Conservation (phyloP, 441 rosid species). For the Sinapis alba region DNA sequence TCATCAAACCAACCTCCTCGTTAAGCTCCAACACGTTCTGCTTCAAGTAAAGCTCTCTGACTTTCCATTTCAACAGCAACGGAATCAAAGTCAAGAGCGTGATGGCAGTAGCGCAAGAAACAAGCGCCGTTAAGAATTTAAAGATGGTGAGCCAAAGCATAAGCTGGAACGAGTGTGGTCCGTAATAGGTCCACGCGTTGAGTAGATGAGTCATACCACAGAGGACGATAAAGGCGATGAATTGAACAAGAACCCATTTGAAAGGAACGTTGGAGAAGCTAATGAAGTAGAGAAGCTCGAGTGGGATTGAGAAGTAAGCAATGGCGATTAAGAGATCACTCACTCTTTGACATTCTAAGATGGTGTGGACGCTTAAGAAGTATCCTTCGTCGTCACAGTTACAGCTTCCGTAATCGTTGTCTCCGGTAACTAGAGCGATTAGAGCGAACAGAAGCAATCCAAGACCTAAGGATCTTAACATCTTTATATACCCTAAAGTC, state of each 20-base stretch:
- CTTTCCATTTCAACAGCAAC: constrained; percentile 65
- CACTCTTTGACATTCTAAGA: constrained; percentile 68
- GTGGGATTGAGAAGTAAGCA: constrained; percentile 77
- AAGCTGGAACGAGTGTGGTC: constrained; percentile 71
- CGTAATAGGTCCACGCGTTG: constrained; percentile 72
- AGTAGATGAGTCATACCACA: constrained; percentile 78
- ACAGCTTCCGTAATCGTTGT: constrained; percentile 48
- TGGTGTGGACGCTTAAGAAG: constrained; percentile 51
- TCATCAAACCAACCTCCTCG: constrained; percentile 80
- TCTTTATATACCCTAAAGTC: constrained; percentile 33
- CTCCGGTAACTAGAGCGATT: constrained; percentile 46
- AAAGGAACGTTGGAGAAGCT: constrained; percentile 74
- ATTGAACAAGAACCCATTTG: constrained; percentile 76
- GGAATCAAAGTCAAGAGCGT: constrained; percentile 74
- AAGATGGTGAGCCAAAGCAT: constrained; percentile 67
- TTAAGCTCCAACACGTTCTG: constrained; percentile 73
- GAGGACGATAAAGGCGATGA: constrained; percentile 73
- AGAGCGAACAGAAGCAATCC: constrained; percentile 49
- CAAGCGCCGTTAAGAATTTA: constrained; percentile 67
- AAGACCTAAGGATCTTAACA: constrained; percentile 59
- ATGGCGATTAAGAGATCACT: constrained; percentile 77
- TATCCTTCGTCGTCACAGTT: constrained; percentile 73
- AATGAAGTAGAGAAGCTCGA: constrained; percentile 76
- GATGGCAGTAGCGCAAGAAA: constrained; percentile 72
- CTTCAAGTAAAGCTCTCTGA: constrained; percentile 75